Base-by-base conservation (phyloP, 2,329 filamentous ascomycete species). In the Magnaporthales sp. region DNA sequence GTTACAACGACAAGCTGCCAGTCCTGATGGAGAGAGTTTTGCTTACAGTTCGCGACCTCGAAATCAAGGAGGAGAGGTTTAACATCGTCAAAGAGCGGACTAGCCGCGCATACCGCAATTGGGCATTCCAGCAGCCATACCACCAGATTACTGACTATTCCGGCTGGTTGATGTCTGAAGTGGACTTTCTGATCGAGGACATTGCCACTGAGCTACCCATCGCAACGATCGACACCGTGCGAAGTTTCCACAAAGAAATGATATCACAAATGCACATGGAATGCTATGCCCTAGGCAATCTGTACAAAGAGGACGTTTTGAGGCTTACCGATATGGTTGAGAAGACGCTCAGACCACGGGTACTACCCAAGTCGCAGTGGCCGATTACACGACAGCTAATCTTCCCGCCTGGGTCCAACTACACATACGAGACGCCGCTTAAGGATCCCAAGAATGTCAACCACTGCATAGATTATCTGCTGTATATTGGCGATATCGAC, bases 1-100 rank as follows among this genome's bases (percentile, higher is more conserved):
- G 95, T 0, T 99, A 98, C 80, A 99, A 97, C 72, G 95, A 99
- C 77, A 99, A 99, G 80, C 87, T 99, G 73, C 83, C 91, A 0
- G 92, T 97, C 0, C 84, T 99, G 27, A 79, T 99, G 62, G 92
- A 98, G 74, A 95, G 97, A 75, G 91, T 98, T 4, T 81, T 97
- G 29, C 79, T 88, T 13, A 93, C 90, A 10, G 91, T 97, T 84
- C 88, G 91, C 64, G 91, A 97, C 72, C 81, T 98, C 5, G 87
- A 93, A 51, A 85, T 98, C 71, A 90, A 89, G 69, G 85, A 91
- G n/a, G 93, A 96, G 67, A 88, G 95, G 1, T 99, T 98, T 74
- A 86, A 90, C 63, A 93, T 98, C 71, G 87, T 97, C 77, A 96
- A 96, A 75, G 95, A 99, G 76, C 88, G 92, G 13, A 78, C 95